Evolutionary conservation across 495 filamentous ascomycete species (phyloP).

Genomic region (Penicillium coprophilum): DNA sequence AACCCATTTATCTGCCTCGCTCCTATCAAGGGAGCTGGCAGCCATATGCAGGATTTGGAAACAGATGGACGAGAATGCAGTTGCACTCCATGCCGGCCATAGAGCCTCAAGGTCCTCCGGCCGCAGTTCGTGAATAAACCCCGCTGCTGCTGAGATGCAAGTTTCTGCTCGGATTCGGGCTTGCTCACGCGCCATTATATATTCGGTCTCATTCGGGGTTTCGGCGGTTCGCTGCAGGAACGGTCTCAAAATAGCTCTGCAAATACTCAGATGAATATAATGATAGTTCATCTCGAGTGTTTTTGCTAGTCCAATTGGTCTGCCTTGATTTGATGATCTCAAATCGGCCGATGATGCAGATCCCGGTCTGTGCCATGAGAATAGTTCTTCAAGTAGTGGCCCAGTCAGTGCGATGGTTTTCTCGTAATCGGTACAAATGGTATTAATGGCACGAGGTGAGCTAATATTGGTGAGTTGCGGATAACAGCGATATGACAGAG

Average conservation of each 20-base stretch:
- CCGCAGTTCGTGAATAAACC: slow-evolving; percentile 1
- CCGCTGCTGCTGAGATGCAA: background rate
- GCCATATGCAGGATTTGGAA: slow-evolving; percentile 6
- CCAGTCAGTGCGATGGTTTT: background rate
- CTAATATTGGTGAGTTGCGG: background rate
- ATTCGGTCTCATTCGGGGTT: background rate
- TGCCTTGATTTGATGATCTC: background rate
- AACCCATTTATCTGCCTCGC: slow-evolving; percentile 5
- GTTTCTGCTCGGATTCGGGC: slow-evolving; percentile 3
- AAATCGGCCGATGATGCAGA: background rate
- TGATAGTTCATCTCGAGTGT: slow-evolving; percentile 4
- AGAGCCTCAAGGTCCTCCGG: slow-evolving; percentile 1
- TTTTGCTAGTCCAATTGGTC: background rate
- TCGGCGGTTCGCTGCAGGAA: background rate
- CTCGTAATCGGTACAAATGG: background rate
- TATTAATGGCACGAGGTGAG: background rate
- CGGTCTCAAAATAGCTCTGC: background rate
- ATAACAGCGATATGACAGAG: background rate
- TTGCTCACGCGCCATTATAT: background rate
- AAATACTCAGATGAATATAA: slow-evolving; percentile 6
- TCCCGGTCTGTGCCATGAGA: background rate
- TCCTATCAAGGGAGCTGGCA: background rate
- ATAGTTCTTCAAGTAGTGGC: background rate
- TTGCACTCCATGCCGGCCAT: slow-evolving; percentile 9
- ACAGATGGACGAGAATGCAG: slow-evolving; percentile 6